Base-by-base conservation (phyloP, 2,329 filamentous ascomycete genomes). In the Pseudogymnoascus sp. region DNA sequence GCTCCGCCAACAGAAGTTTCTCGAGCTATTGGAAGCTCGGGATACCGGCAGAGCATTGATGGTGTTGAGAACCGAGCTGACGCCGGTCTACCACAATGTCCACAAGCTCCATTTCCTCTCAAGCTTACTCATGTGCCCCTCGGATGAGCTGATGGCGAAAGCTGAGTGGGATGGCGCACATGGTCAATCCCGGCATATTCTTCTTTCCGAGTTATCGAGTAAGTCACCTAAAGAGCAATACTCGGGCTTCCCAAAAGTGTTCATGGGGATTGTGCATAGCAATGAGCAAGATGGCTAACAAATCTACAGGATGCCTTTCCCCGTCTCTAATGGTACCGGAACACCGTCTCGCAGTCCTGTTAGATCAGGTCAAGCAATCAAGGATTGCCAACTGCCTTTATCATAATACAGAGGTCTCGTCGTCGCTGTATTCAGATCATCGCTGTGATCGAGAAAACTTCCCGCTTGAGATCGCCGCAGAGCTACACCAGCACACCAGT, bases 291-390 rank as follows among this genome's bases (percentile, higher is more conserved):
- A 31, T 31, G 7, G 33, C 65, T 74, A 62, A 77, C 63, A 40
- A 46, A 17, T 7, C 17, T 65, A 17, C 69, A 93, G 90, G 83
- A 79, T 96, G 86, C 63, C 96, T 99, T 74, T 96, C 95, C 1
- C 93, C 95, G 0, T 95, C 92, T 3, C 90, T 96, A 50, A 97
- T 99, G 93, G 89, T 99, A 62, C 95, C 95, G 1, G 91, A 96
- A 72, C 90, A 95, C 74, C 88, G 95, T 6, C 80, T 99, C 50
- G 91, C 91, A 1, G 83, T 87, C 35, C 79, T 99, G 15, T 79
- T 99, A 61, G 83, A 93, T 64, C 87, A 96, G 68, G 87, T 96
- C 38, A 96, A 97, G 73, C 83, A 88, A 65, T 85, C 82, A 66
- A 93, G 97, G 77, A 90, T 97, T 64, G 84, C 87, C 61, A 85